These are phyloP conservation scores for Stellera chamaejasme DNA, from an alignment of 345 rosid species.

Conservation along the genomic window DNA sequence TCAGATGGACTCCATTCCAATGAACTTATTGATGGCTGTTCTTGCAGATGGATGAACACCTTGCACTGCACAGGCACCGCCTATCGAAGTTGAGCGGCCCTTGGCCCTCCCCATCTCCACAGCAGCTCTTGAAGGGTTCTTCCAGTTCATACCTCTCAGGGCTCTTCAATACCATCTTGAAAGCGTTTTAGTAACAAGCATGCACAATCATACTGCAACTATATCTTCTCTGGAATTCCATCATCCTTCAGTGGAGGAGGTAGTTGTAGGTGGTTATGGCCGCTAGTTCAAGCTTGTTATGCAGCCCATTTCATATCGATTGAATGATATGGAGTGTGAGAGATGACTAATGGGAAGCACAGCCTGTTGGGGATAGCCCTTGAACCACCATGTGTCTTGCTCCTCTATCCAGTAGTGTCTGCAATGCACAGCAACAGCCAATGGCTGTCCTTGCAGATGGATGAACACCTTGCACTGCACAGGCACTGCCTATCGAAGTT, in stretches of 20 bases:
- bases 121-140: slow-evolving; percentile 33
- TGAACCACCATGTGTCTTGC: slow-evolving; percentile 35
- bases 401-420: slow-evolving; percentile 31
- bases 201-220: slow-evolving; percentile 9
- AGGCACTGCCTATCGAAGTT: slow-evolving; percentile 27
- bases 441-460: slow-evolving; percentile 23
- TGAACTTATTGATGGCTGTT: slow-evolving; percentile 15
- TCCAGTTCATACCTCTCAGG: slow-evolving; percentile 14
- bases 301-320: slow-evolving; percentile 28
- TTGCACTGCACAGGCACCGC: slow-evolving; percentile 24
- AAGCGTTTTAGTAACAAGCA: slow-evolving; percentile 31
- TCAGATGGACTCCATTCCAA: slow-evolving; percentile 49
- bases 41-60: slow-evolving; percentile 16
- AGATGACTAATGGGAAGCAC: slow-evolving; percentile 25
- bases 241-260: slow-evolving; percentile 24
- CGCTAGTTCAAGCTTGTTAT: slow-evolving; percentile 13
- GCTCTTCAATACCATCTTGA: slow-evolving; percentile 16
- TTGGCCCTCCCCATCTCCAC: slow-evolving; percentile 30
- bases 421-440: background rate
- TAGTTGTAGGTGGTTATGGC: slow-evolving; percentile 26
- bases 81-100: slow-evolving; percentile 28
- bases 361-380: slow-evolving; percentile 41
- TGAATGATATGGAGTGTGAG: slow-evolving; percentile 7
- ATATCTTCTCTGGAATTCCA: slow-evolving; percentile 6
- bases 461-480: slow-evolving; percentile 23